Percentiles rank a stretch among this genome's conserved stretches.
These are phyloP conservation scores for Claviceps pazoutovae DNA, from an alignment of 2,329 filamentous ascomycete genomes.

Conservation along the genomic window DNA sequence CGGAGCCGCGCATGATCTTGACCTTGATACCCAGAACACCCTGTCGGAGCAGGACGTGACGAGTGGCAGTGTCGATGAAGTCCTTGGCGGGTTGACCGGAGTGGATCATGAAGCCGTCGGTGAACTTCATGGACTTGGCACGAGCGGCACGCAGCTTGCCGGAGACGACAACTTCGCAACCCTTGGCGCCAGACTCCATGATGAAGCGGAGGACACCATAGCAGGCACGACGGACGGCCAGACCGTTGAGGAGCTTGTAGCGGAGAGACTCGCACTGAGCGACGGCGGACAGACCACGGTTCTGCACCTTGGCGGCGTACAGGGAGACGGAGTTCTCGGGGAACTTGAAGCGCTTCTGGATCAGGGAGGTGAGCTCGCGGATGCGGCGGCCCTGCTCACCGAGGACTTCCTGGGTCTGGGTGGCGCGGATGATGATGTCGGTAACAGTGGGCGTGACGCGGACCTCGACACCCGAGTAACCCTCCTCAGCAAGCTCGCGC, in stretches of 20 bases:
- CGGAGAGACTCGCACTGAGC: slow-evolving; percentile 99
- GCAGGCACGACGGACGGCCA: slow-evolving; percentile 96
- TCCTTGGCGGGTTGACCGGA: slow-evolving; percentile 98
- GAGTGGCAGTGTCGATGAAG: slow-evolving; percentile 97
- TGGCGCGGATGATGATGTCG: slow-evolving; percentile 99
- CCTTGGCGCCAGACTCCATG: slow-evolving; percentile 99
- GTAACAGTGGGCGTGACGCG: slow-evolving; percentile 99
- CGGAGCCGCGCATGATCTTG: slow-evolving; percentile 99
- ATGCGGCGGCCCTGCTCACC: slow-evolving; percentile 99
- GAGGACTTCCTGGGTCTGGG: slow-evolving; percentile 99
- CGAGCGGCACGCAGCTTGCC: slow-evolving; percentile 97
- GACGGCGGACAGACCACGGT: slow-evolving; percentile 98
- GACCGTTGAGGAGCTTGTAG: slow-evolving; percentile 99
- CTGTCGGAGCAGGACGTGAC: slow-evolving; percentile 98
- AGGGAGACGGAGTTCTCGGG: slow-evolving; percentile 99
- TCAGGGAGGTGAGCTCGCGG: slow-evolving; percentile 98
- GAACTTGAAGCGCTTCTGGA: slow-evolving; percentile 99
- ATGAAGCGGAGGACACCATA: slow-evolving; percentile 99
- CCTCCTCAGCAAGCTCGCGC: slow-evolving; percentile 99
- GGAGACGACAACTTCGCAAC: slow-evolving; percentile 98
- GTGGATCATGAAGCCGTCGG: slow-evolving; percentile 99
- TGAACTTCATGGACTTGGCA: slow-evolving; percentile 99
- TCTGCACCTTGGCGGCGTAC: slow-evolving; percentile 99
- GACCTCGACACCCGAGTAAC: slow-evolving; percentile 99
- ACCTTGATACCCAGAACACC: slow-evolving; percentile 99